phyloP scores from a whole-genome alignment of 352 stramenopile species.

The Globisporangium sylvaticum region DNA sequence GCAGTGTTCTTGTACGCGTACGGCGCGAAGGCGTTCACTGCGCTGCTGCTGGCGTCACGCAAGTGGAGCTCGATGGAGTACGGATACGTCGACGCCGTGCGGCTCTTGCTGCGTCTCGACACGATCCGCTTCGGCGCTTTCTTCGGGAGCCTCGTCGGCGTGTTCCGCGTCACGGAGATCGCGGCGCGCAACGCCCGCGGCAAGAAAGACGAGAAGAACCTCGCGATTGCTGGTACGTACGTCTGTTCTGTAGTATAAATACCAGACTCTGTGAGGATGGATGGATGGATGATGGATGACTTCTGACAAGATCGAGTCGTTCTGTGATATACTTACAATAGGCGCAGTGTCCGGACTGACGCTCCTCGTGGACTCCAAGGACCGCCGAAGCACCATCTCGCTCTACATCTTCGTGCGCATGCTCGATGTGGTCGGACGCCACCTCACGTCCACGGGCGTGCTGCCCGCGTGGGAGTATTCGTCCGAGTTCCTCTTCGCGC shows the following conservation, averaged over 20 bases:
- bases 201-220: slow-evolving; percentile 47
- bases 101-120: slow-evolving; percentile 56
- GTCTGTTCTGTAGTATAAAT: neutral
- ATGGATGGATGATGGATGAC: neutral
- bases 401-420: slow-evolving; percentile 87
- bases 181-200: slow-evolving; percentile 36
- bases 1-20: slow-evolving; percentile 70
- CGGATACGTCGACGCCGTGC: slow-evolving; percentile 69
- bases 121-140: slow-evolving; percentile 81
- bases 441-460: slow-evolving; percentile 48
- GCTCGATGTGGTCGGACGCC: slow-evolving; percentile 75
- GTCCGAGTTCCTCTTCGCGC: slow-evolving; percentile 66
- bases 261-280: too few species aligned
- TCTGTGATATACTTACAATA: neutral
- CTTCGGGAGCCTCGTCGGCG: slow-evolving; percentile 67
- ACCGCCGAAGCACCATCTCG: slow-evolving; percentile 63
- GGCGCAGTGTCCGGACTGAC: slow-evolving; percentile 58
- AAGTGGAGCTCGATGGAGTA: slow-evolving; percentile 79
- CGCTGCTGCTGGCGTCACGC: slow-evolving; percentile 65
- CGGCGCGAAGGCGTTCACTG: slow-evolving; percentile 79
- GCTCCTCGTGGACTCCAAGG: slow-evolving; percentile 65
- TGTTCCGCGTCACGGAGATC: slow-evolving; percentile 66
- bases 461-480: slow-evolving; percentile 61
- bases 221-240: slow-evolving; percentile 44
- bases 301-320: neutral